Percentiles rank a stretch among this genome's conserved stretches.
phyloP scores from a whole-genome alignment of 805 yeast species.

The Yarrowia sp. region DNA sequence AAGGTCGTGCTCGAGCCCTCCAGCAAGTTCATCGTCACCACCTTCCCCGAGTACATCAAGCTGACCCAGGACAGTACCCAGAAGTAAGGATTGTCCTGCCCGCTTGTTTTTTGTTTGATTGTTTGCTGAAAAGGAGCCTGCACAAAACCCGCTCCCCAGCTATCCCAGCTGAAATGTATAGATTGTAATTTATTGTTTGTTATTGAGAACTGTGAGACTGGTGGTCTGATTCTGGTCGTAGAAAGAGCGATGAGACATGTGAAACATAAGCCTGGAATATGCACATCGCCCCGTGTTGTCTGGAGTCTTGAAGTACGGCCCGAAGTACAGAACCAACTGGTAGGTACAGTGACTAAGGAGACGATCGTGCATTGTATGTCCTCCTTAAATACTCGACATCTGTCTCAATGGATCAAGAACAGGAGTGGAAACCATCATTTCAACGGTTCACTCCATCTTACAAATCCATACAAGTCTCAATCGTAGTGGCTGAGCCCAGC shows the following conservation, averaged over 20 bases:
- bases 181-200: constrained; percentile 24
- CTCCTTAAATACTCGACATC: no score
- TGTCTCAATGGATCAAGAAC: no score
- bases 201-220: neutral
- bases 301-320: no score
- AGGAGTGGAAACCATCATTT: no score
- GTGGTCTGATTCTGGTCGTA: no score
- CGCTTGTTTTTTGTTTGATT: neutral
- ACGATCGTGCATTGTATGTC: no score
- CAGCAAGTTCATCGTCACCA: constrained; percentile 9
- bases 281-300: neutral
- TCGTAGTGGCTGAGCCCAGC: no score
- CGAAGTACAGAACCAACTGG: no score
- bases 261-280: neutral
- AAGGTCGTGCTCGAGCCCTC: constrained; percentile 21
- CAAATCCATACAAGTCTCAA: no score
- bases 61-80: constrained; percentile 24
- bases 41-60: constrained; percentile 23
- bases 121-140: constrained; percentile 2
- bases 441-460: no score
- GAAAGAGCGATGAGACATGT: neutral
- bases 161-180: constrained; percentile 20
- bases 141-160: constrained; percentile 8
- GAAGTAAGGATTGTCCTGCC: neutral
- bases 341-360: no score